Conservation (phyloP, 345 rosid species). For the Camelina neglecta region DNA sequence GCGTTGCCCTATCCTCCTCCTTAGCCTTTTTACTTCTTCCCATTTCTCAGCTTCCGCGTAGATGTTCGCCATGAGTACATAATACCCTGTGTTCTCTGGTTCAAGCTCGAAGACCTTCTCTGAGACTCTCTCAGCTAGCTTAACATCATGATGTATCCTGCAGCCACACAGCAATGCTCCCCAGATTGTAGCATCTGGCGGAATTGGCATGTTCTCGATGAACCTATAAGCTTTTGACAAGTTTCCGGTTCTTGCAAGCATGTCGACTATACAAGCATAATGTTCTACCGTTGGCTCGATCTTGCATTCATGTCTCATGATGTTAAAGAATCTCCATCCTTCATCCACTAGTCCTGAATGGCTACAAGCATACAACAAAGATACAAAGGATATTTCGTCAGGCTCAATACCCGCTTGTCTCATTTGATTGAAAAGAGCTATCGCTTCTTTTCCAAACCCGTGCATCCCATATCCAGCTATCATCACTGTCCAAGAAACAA, state of each 20-base stretch:
- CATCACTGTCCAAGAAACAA: slow-evolving; percentile 79
- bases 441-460: slow-evolving; percentile 74
- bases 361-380: slow-evolving; percentile 70
- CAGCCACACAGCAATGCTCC: slow-evolving; percentile 74
- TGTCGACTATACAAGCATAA: slow-evolving; percentile 74
- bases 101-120: slow-evolving; percentile 65
- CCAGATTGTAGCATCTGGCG: slow-evolving; percentile 77
- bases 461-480: slow-evolving; percentile 88
- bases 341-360: slow-evolving; percentile 73
- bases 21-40: slow-evolving; percentile 62
- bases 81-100: slow-evolving; percentile 71
- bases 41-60: slow-evolving; percentile 77
- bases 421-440: slow-evolving; percentile 56
- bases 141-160: slow-evolving; percentile 68
- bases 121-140: slow-evolving; percentile 72
- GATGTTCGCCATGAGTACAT: slow-evolving; percentile 69
- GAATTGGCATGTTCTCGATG: slow-evolving; percentile 67
- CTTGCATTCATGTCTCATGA: slow-evolving; percentile 63
- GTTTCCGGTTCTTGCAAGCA: slow-evolving; percentile 66
- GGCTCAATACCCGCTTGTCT: slow-evolving; percentile 54
- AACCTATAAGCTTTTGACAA: slow-evolving; percentile 58
- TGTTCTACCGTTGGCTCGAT: slow-evolving; percentile 71
- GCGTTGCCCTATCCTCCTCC: slow-evolving; percentile 54
- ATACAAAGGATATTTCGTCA: slow-evolving; percentile 69
- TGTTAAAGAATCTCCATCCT: slow-evolving; percentile 78